Conservation (phyloP, 495 filamentous ascomycete species). For the Tuber melanosporum region DNA sequence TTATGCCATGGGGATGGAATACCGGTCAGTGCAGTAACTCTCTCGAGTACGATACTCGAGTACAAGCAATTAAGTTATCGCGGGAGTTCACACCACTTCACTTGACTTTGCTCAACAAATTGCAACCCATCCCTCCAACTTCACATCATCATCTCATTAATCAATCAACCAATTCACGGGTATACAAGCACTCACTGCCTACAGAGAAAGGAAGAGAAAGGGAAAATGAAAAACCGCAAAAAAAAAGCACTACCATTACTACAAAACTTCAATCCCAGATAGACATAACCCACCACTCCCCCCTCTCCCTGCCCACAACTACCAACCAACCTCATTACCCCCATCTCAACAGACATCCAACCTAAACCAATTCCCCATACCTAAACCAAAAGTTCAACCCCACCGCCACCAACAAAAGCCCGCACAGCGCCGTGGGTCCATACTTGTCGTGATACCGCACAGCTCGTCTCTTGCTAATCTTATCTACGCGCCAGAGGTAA, state of each 20-base stretch:
- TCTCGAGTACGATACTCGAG: too few species aligned
- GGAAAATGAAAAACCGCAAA: not conserved
- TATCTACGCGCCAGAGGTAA: slow-evolving; percentile 79
- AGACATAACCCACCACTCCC: slow-evolving; percentile 20
- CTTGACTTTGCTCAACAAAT: not conserved
- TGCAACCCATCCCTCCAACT: not conserved
- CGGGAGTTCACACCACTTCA: not conserved
- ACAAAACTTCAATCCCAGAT: not conserved
- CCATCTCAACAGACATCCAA: not conserved
- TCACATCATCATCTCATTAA: not conserved
- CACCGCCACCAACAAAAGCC: slow-evolving; percentile 63
- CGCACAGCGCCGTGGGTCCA: slow-evolving; percentile 76
- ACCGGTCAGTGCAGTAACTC: not conserved
- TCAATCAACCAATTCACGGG: not conserved
- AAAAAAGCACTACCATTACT: not conserved
- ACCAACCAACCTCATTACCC: slow-evolving; percentile 13
- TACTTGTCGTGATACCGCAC: slow-evolving; percentile 85
- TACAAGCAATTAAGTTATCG: not conserved
- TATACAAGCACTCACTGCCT: not conserved
- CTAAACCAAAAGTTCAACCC: slow-evolving; percentile 70
- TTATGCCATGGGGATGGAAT: too few species aligned
- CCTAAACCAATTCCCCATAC: slow-evolving; percentile 36
- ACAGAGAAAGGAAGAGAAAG: not conserved
- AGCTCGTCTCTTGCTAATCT: slow-evolving; percentile 70
- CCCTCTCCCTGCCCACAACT: slow-evolving; percentile 43